Percentiles rank a stretch among this genome's conserved stretches.
Evolutionary conservation across 768 basidiomycete species (phyloP).

Genomic region (Pleurotus giganteus): DNA sequence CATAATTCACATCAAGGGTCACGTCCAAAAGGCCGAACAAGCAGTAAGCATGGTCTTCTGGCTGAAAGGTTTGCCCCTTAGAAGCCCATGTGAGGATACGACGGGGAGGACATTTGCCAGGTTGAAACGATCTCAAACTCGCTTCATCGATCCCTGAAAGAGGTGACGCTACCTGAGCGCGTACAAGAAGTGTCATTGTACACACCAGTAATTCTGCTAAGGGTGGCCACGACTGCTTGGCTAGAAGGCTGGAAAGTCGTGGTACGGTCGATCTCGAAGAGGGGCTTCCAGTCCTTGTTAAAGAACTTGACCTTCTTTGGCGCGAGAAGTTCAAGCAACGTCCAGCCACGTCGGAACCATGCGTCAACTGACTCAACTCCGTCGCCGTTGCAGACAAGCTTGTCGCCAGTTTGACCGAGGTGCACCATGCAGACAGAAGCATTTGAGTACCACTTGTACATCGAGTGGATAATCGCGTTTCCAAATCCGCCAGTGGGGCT

Average conservation of each 20-base stretch:
- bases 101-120: neutral
- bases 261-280: neutral
- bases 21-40: neutral
- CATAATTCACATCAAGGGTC: neutral
- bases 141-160: neutral
- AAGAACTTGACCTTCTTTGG: too few relatives aligned
- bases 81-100: neutral
- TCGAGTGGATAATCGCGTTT: too few relatives aligned
- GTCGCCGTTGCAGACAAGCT: too few relatives aligned
- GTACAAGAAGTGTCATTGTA: neutral
- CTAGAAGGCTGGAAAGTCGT: neutral
- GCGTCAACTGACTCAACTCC: too few relatives aligned
- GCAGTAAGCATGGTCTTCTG: neutral
- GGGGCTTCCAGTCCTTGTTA: neutral
- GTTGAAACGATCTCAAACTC: neutral
- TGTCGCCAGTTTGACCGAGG: too few relatives aligned
- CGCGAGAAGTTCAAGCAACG: too few relatives aligned
- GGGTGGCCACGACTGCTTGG: neutral
- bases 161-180: neutral
- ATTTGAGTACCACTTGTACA: too few relatives aligned
- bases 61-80: neutral
- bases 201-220: neutral
- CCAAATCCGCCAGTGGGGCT: too few relatives aligned
- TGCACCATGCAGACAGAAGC: too few relatives aligned
- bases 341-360: too few relatives aligned